Evolutionary conservation across 768 basidiomycete species (phyloP), one percentile per base, ranked within the genome.

Genomic region (Suillus spraguei): DNA sequence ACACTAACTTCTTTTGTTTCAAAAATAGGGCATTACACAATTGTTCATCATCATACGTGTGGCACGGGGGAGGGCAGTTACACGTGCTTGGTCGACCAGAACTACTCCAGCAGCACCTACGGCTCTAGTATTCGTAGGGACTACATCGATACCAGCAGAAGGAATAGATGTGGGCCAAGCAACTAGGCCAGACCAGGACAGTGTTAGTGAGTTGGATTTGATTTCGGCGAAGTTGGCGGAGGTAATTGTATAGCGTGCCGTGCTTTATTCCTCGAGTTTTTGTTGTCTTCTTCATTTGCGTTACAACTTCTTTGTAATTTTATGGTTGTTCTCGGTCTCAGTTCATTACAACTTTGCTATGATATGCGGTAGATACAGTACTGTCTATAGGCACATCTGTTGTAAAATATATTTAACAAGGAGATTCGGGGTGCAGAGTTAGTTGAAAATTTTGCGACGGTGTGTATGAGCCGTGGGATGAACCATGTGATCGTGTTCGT

Each of bases 401-500:
- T 28, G 28, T 28, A 28, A 28, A 28, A 28, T 28, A 28, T 28
- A 28, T 28, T 28, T 28, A 28, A 28, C 28, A 28, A 28, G 28
- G 28, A 28, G 28, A 28, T 28, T 28, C 28, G 39, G 5, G 41
- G 7, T 39, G 13, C 13, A 39, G 38, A 39, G 38, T 39, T 39
- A 39, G 38, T 38, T 14, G 14, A 14, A 39, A 5, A 0, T 14
- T 39, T 4, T 39, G 38, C 13, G 4, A 38, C 11, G 4, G 28
- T 28, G 38, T 14, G 3, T 38, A 14, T 5, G 80, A 3, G 94
- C 86, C 4, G 94, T 96, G 2, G 95, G 95, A 70, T 95, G 92
- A 22, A 91, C 89, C 69, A 94, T 83, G 70, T 92, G 95, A 78
- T 98, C 95, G 66, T 92, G 92, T 85, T 65, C 85, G 85, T 44